Evolutionary conservation across 805 yeast species (phyloP), one percentile per base, ranked within the genome.

Genomic region (Lachancea dasiensis): DNA sequence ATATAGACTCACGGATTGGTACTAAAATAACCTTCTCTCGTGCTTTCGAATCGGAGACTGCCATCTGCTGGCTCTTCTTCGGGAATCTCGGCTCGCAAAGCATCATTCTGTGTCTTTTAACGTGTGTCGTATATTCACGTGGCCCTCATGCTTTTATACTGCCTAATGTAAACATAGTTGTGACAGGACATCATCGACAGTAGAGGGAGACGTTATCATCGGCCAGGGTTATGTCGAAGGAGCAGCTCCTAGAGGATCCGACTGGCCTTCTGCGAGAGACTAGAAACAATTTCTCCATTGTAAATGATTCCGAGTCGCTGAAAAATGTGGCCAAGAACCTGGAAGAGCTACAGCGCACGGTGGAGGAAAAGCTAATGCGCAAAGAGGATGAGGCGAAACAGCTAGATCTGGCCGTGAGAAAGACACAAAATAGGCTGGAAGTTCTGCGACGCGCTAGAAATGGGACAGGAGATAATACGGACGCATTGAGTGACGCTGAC

Each of bases 251-350:
- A 17, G 50, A 51, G 29, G 49, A 52, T 31, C 53, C 57, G 6
- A 48, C 48, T 1, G 53, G 41, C 4, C 41, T 54, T 7, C 32
- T 56, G 20, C 41, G 46, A 25, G 49, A 52, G 14, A 49, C 53
- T 2, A 48, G 58, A 15, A 49, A 49, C 23, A 50, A 47, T 27
- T 54, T 56, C 36, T 49, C 51, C 7, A 46, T 65, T 24, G 19
- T 26, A 3, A 33, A 33, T 13, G 41, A 38, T 23, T 16, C 34
- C 7, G 38, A 38, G 19, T 26, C 34, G 6, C 25, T 38, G 19
- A n/a, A 17, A 9, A 32, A 26, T 34, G 29, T 38, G 11, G 17
- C 19, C 8, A 32, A 22, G 10, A 32, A 27, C 30, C 25, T 38
- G 13, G 34, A 27, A 13, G 34, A 38, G 25, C 25, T 38, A 14